phyloP scores from a whole-genome alignment of 2,329 filamentous ascomycete genomes.

The Fonsecaea pedrosoi region DNA sequence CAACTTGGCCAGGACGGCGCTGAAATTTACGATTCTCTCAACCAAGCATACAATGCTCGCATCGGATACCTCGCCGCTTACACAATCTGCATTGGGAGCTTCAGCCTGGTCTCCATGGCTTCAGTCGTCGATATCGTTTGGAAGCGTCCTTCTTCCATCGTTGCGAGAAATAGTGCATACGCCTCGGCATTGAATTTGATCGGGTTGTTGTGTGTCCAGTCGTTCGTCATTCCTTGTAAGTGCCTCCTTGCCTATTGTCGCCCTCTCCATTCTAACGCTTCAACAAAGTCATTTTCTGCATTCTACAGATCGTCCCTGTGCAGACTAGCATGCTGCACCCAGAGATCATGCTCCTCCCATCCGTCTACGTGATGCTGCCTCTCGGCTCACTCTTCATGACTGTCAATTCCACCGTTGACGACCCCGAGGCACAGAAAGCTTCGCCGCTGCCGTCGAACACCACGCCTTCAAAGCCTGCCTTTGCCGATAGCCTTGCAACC shows the following conservation, averaged over 20 bases:
- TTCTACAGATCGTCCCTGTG: constrained; percentile 25
- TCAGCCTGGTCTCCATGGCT: constrained; percentile 29
- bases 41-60: constrained; percentile 8
- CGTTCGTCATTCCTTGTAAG: constrained; percentile 36
- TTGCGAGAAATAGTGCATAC: constrained; percentile 27
- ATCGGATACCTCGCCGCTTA: constrained; percentile 23
- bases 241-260: neutral
- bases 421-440: neutral
- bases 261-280: neutral
- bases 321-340: constrained; percentile 19
- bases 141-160: constrained; percentile 27
- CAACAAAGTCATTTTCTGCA: constrained; percentile 34
- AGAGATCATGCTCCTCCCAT: constrained; percentile 30
- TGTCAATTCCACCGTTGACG: constrained; percentile 19
- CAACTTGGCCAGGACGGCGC: constrained; percentile 13
- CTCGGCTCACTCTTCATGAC: constrained; percentile 37
- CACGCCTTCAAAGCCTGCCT: neutral
- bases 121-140: constrained; percentile 32
- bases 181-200: constrained; percentile 35
- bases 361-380: constrained; percentile 34
- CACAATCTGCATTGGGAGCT: constrained; percentile 33
- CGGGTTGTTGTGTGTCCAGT: constrained; percentile 32
- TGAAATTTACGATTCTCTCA: neutral
- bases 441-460: neutral
- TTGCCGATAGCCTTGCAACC: constrained; percentile 11